Evolutionary conservation across 495 filamentous ascomycete genomes (phyloP), one percentile per base, ranked within the genome.

Genomic region (Symbiotaphrina buchneri): DNA sequence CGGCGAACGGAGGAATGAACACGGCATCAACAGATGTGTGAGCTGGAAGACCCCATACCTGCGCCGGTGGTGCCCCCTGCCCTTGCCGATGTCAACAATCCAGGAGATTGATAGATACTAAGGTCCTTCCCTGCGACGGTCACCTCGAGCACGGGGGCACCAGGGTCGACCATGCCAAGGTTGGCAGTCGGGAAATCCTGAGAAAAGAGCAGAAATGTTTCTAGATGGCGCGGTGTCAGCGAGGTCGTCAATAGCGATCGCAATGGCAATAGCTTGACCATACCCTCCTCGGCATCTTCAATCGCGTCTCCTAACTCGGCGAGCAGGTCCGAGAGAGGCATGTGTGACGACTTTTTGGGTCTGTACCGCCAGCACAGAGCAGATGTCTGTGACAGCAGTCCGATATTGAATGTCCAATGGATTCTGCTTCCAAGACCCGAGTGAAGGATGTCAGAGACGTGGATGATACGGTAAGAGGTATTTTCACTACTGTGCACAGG

Each of bases 41-140:
- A 30, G 8, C 28, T 25, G 22, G 22, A 13, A 25, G 22, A 25
- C 8, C 22, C 47, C 58, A 38, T 50, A 82, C 78, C 77, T 46
- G 84, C 83, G 34, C 87, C 87, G 3, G 87, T 97, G 1, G 87
- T 97, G 1, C 87, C 90, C 11, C 70, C 72, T 14, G 65, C 61
- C 10, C 81, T 70, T 35, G 71, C 65, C 5, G 81, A 87, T 2
- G 68, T 65, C 6, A 97, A 61, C 7, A 94, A 49, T 2, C 67
- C 65, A 6, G 85, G 87, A 0, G 81, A 92, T 48, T 97, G 87
- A 36, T 72, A 65, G 43, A 94, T 78, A 8, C 61, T 66, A 30
- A 87, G 64, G 41, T 90, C 78, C 33, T 58, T 58, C 27, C 56
- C 68, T 35, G 56, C 64, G 41, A 93, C 59, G 15, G 63, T 61